Evolutionary conservation across 1,139 yeast species (phyloP).

Genomic region (Pichia sp.): DNA sequence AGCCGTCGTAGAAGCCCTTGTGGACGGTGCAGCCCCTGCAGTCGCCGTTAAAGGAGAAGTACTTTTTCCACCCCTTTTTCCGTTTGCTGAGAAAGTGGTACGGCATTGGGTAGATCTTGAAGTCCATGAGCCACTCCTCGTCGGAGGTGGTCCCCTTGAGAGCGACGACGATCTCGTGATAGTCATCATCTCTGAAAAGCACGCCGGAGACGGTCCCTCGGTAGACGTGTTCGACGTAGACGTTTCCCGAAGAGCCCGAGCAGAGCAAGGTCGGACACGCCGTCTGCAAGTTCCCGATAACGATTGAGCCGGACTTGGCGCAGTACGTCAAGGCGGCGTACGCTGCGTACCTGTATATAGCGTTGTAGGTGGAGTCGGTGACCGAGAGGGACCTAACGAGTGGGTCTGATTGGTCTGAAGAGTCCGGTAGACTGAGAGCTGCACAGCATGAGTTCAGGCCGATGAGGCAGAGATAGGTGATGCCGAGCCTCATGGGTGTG

Average conservation of each 20-base stretch:
- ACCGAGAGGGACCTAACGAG: too few species aligned
- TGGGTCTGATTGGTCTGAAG: too few species aligned
- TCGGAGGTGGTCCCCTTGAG: constrained; percentile 58
- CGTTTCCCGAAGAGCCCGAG: background rate
- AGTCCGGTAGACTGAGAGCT: too few species aligned
- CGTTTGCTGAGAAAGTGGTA: constrained; percentile 36
- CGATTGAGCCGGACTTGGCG: constrained; percentile 12
- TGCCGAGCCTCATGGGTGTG: too few species aligned
- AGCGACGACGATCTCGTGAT: constrained; percentile 38
- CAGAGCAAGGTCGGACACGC: constrained; percentile 18
- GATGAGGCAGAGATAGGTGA: too few species aligned
- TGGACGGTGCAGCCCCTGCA: constrained; percentile 49
- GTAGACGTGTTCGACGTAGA: constrained; percentile 36
- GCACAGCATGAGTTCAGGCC: too few species aligned
- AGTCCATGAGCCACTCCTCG: constrained; percentile 55
- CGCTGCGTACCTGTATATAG: constrained; percentile 3
- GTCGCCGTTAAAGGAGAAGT: constrained; percentile 34
- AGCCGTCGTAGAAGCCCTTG: constrained; percentile 43
- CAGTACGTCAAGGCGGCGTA: constrained; percentile 18
- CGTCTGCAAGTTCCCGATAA: constrained; percentile 9
- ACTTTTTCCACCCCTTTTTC: constrained; percentile 20
- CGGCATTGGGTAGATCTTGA: constrained; percentile 40
- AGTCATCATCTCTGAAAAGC: constrained; percentile 40
- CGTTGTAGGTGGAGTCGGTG: background rate
- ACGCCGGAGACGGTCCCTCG: constrained; percentile 43